phyloP scores from a whole-genome alignment of 176 grass and related monocot species.

The maize (Zea mays) region Zm-B73-REFERENCE-NAM-5.0 NC_050096.1:230316001-230316500 shows the following conservation, averaged over 20 bases:
- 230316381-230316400: not conserved
- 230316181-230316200: constrained; percentile 78
- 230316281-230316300: not conserved
- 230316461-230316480: constrained; percentile 8
- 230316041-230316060: too few species aligned
- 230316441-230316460: not conserved
- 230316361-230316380: not conserved
- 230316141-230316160: not conserved
- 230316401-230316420: not conserved
- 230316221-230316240: constrained; percentile 72
- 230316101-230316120: not conserved
- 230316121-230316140: not conserved
- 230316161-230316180: constrained; percentile 27
- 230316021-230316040: too few species aligned
- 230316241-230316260: constrained; percentile 70
- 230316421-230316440: constrained; percentile 28
- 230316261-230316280: not conserved
- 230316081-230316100: too few species aligned
- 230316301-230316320: not conserved
- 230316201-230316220: constrained; percentile 74
- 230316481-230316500: too few species aligned
- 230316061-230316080: too few species aligned
- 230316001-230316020: too few species aligned
- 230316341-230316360: constrained; percentile 14
- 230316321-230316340: not conserved